A percentile compares a stretch with the other conserved stretches of the same genome.
Evolutionary conservation across 495 filamentous ascomycete genomes (phyloP).

Genomic region (Hyaloscypha variabilis): DNA sequence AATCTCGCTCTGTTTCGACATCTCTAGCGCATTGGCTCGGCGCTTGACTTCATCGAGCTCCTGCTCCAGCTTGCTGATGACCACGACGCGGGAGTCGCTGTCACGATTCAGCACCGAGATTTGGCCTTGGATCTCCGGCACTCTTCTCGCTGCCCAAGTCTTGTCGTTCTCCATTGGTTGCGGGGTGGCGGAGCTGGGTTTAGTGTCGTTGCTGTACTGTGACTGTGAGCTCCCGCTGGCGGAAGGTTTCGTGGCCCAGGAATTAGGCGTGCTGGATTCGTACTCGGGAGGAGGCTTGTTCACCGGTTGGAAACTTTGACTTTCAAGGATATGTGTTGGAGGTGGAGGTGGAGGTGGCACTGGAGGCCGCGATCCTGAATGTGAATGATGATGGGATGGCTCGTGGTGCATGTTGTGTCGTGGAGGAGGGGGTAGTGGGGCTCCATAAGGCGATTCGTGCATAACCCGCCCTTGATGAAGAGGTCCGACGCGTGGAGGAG

Average conservation of each 20-base stretch:
- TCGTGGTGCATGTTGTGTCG: neutral
- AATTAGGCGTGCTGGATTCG: neutral
- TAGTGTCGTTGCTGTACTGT: neutral
- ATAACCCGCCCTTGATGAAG: neutral
- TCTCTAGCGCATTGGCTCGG: neutral
- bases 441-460: neutral
- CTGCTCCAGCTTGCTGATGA: neutral
- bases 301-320: neutral
- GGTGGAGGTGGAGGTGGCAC: neutral
- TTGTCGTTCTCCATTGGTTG: neutral
- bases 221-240: neutral
- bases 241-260: neutral
- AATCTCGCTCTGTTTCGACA: conserved; percentile 6
- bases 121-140: neutral
- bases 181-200: neutral
- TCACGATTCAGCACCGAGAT: neutral
- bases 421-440: neutral
- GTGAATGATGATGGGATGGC: neutral
- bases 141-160: neutral
- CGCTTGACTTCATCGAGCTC: neutral
- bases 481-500: neutral
- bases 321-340: neutral
- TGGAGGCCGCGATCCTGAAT: neutral
- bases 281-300: neutral
- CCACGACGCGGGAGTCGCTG: neutral